Conservation (phyloP, 2,329 filamentous ascomycete species). For the Fusarium acutatum region DNA sequence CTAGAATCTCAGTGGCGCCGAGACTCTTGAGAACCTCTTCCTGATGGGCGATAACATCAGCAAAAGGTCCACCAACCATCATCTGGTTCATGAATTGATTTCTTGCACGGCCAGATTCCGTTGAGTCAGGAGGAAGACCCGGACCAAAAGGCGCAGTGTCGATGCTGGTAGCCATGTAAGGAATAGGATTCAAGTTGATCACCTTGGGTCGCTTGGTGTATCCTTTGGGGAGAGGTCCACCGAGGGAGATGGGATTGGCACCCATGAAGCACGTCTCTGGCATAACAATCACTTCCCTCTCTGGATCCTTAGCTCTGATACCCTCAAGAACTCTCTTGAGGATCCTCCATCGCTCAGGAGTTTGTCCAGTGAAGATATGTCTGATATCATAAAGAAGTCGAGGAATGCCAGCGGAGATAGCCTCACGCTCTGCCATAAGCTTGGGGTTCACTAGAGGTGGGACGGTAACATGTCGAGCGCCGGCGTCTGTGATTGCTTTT, state of each 20-base stretch:
- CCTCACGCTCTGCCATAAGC: constrained; percentile 23
- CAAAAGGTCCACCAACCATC: constrained; percentile 36
- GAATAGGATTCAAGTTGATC: constrained; percentile 51
- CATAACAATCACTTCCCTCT: constrained; percentile 53
- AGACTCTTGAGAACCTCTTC: constrained; percentile 41
- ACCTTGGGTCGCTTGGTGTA: constrained; percentile 47
- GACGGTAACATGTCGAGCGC: constrained; percentile 47
- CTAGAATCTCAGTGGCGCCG: constrained; percentile 38
- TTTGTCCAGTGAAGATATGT: constrained; percentile 36
- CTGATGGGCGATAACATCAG: constrained; percentile 32
- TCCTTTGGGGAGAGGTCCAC: constrained; percentile 50
- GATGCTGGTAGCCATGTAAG: constrained; percentile 49
- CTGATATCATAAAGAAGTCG: constrained; percentile 46
- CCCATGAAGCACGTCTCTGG: constrained; percentile 52
- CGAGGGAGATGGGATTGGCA: constrained; percentile 48
- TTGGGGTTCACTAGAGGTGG: constrained; percentile 18
- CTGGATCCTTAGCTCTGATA: constrained; percentile 44
- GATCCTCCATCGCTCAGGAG: constrained; percentile 45
- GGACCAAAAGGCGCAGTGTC: constrained; percentile 51
- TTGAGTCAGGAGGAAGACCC: constrained; percentile 50
- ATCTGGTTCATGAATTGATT: constrained; percentile 44
- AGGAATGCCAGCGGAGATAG: constrained; percentile 32
- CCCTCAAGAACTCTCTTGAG: constrained; percentile 48
- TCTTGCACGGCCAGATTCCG: constrained; percentile 46
- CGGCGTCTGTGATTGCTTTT: constrained; percentile 46